A percentile compares a stretch with the other conserved stretches of the same genome.
phyloP scores from a whole-genome alignment of 2,329 filamentous ascomycete species.

The Stachybotrys chartarum region DNA sequence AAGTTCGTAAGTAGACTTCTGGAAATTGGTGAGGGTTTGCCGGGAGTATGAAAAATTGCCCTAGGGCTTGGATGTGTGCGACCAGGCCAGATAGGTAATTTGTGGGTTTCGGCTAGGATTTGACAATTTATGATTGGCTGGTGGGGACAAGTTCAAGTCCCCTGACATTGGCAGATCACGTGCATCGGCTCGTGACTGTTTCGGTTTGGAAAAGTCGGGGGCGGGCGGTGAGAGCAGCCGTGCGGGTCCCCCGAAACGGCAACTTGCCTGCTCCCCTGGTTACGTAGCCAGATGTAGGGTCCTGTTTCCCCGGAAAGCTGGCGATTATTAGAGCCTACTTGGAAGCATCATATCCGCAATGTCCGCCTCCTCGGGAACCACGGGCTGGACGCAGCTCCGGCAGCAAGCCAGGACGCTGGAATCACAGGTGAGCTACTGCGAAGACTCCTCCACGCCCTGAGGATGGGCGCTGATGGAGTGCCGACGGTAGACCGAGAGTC shows the following conservation, averaged over 20 bases:
- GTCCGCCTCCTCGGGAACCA: constrained; percentile 46
- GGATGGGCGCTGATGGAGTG: constrained; percentile 10
- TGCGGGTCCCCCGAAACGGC: not conserved
- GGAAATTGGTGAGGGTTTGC: constrained; percentile 28
- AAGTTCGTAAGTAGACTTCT: constrained; percentile 17
- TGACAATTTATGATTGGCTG: constrained; percentile 25
- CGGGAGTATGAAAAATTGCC: constrained; percentile 29
- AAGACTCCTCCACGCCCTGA: no score
- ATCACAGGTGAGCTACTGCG: constrained; percentile 63
- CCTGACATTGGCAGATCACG: not conserved
- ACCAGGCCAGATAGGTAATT: constrained; percentile 4
- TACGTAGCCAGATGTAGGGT: not conserved
- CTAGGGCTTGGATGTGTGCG: constrained; percentile 26
- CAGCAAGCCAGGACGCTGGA: constrained; percentile 87
- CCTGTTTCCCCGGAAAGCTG: not conserved
- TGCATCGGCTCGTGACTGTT: not conserved
- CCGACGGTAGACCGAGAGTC: constrained; percentile 65
- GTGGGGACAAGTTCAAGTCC: not conserved
- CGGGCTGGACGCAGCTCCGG: constrained; percentile 87
- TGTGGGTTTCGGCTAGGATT: constrained; percentile 11
- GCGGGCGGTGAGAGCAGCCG: constrained; percentile 19
- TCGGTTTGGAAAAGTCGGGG: not conserved
- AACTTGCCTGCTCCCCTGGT: not conserved
- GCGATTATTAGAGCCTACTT: not conserved
- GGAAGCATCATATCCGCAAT: constrained; percentile 25